Conservation (phyloP, 2,329 filamentous ascomycete species). For the Aspergillus sp. region DNA sequence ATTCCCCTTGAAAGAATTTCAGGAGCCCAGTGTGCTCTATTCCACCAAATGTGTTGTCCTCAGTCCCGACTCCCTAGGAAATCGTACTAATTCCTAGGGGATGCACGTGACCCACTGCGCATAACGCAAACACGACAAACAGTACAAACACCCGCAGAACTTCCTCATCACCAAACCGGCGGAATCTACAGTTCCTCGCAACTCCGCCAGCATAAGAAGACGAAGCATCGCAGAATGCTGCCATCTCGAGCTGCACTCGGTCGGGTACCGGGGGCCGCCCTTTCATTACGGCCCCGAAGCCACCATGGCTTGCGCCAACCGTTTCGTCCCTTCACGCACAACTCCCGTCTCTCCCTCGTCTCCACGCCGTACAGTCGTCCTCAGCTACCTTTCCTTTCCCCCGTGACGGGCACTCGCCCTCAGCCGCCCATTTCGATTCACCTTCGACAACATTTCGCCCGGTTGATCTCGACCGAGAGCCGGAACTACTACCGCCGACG, state of each 20-base stretch:
- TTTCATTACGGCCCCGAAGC: conserved; percentile 38
- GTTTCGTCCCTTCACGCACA: conserved; percentile 59
- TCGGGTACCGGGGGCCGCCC: conserved; percentile 41
- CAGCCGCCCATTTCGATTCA: conserved; percentile 55
- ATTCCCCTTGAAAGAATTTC: conserved; percentile 14
- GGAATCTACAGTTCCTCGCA: not conserved
- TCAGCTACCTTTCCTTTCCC: conserved; percentile 65
- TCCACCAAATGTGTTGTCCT: not conserved
- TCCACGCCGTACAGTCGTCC: conserved; percentile 54
- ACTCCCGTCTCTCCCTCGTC: conserved; percentile 53
- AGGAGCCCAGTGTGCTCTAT: not conserved
- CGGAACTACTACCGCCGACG: conserved; percentile 48
- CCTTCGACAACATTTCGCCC: conserved; percentile 56
- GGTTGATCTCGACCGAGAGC: conserved; percentile 77
- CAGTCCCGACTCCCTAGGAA: too few relatives aligned
- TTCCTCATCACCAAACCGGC: not conserved
- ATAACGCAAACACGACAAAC: conserved; percentile 24
- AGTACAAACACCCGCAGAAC: not conserved
- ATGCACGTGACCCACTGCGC: not conserved
- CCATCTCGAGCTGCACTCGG: conserved; percentile 33
- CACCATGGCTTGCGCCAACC: conserved; percentile 16
- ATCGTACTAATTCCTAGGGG: too few relatives aligned
- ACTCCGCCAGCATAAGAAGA: not conserved
- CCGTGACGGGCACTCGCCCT: conserved; percentile 47
- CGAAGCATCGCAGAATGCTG: conserved; percentile 28